Evolutionary conservation across 495 filamentous ascomycete genomes (phyloP).

Genomic region (Hypoxylon fuscum): DNA sequence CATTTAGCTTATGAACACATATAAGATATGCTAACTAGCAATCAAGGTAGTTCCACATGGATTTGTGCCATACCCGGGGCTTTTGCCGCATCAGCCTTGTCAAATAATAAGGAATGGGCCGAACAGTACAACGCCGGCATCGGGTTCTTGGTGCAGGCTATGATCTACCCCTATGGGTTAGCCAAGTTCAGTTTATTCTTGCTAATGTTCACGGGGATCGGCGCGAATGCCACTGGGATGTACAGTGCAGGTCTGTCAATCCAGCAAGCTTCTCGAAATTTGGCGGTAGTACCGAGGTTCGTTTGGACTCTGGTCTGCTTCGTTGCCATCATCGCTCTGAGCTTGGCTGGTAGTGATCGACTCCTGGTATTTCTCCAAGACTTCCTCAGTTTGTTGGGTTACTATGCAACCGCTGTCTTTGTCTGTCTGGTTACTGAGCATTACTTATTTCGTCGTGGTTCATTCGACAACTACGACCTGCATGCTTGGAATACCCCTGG

Average conservation of each 20-base stretch:
- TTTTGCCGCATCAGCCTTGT: constrained; percentile 61
- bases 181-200: constrained; percentile 68
- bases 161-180: constrained; percentile 65
- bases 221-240: constrained; percentile 55
- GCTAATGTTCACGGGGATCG: constrained; percentile 60
- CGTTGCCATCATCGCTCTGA: constrained; percentile 50
- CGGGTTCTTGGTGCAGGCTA: constrained; percentile 64
- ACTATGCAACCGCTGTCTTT: constrained; percentile 67
- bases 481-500: constrained; percentile 60
- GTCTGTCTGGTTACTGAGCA: constrained; percentile 69
- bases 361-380: constrained; percentile 57
- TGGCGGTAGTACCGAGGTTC: constrained; percentile 56
- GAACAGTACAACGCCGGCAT: constrained; percentile 63
- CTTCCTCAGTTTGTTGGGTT: constrained; percentile 67
- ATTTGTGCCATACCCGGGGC: constrained; percentile 65
- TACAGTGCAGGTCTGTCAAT: constrained; percentile 57
- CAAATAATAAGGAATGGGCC: constrained; percentile 56
- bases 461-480: constrained; percentile 56
- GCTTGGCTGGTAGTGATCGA: constrained; percentile 57
- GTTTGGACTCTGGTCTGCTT: constrained; percentile 59
- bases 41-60: constrained; percentile 58
- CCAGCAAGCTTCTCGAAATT: constrained; percentile 50
- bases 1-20: constrained; percentile 41
- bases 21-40: constrained; percentile 24
- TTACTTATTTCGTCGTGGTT: constrained; percentile 61